phyloP scores from a whole-genome alignment of 345 rosid genomes.

The Citrus sp. region DNA sequence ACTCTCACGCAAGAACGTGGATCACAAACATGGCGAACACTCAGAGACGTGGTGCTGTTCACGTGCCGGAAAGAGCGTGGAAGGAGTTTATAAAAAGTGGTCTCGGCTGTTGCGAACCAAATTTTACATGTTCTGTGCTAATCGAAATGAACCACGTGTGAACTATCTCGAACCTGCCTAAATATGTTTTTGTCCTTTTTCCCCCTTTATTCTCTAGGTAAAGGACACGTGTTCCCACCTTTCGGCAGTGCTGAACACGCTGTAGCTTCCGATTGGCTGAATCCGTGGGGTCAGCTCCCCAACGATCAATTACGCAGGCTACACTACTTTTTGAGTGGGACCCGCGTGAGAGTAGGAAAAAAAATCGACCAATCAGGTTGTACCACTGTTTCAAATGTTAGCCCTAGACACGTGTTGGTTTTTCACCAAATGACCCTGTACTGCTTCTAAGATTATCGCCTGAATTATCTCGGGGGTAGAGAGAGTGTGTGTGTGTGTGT shows the following conservation, averaged over 20 bases:
- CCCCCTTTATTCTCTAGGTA: not conserved
- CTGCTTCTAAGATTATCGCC: conserved; percentile 12
- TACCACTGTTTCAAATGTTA: not conserved
- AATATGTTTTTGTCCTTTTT: conserved; percentile 1
- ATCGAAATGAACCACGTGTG: conserved; percentile 26
- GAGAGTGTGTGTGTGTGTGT: not conserved
- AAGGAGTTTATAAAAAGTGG: not conserved
- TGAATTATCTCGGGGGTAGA: not conserved
- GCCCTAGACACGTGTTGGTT: conserved; percentile 20
- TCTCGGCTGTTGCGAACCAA: not conserved
- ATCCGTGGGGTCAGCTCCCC: not conserved
- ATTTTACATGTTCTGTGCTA: not conserved
- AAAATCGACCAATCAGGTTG: conserved; percentile 18
- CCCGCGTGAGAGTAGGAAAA: not conserved
- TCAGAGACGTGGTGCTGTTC: no score
- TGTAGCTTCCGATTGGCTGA: conserved; percentile 6
- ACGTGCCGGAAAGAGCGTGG: not conserved
- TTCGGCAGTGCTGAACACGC: conserved; percentile 28
- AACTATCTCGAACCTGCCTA: conserved; percentile 30
- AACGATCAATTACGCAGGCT: not conserved
- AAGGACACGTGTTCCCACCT: conserved; percentile 22
- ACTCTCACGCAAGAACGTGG: not conserved
- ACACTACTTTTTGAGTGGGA: not conserved
- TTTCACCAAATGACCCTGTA: not conserved
- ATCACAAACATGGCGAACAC: fast-evolving